phyloP scores from a whole-genome alignment of 768 basidiomycete genomes.

The Boletales sp. region DNA sequence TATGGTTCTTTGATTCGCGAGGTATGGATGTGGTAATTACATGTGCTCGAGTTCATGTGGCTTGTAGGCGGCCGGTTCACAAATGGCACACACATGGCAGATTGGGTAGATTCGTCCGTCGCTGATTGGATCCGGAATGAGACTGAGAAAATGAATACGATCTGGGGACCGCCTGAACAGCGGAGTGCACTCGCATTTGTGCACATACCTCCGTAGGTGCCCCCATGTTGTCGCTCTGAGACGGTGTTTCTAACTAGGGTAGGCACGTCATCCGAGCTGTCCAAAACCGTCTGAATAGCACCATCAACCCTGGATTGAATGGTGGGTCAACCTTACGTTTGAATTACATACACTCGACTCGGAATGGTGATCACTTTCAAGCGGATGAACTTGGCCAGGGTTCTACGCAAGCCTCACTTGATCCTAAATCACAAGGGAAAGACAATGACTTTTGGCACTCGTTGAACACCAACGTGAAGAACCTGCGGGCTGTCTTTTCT shows the following conservation, averaged over 20 bases:
- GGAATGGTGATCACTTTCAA: constrained; percentile 19
- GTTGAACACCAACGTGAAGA: constrained; percentile 54
- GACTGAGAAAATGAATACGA: constrained; percentile 47
- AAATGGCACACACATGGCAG: constrained; percentile 46
- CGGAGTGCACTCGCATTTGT: constrained; percentile 66
- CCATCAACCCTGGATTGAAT: constrained; percentile 40
- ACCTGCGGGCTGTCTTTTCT: constrained; percentile 63
- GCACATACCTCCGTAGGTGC: constrained; percentile 67
- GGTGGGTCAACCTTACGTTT: constrained; percentile 23
- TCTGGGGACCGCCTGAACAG: constrained; percentile 53
- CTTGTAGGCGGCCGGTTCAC: constrained; percentile 46
- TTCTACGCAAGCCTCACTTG: constrained; percentile 55
- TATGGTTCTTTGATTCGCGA: constrained; percentile 79
- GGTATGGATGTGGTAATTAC: constrained; percentile 32
- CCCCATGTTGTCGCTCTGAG: not conserved
- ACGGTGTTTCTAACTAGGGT: not conserved
- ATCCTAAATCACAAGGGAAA: constrained; percentile 36
- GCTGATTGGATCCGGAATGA: constrained; percentile 58
- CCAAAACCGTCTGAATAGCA: constrained; percentile 34
- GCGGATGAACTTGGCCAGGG: constrained; percentile 52
- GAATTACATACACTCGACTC: no score
- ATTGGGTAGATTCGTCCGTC: constrained; percentile 68
- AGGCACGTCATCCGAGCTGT: constrained; percentile 32
- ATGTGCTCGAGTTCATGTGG: constrained; percentile 1
- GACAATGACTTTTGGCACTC: constrained; percentile 64